These are phyloP conservation scores for Fabrea salina DNA, from an alignment of 169 alveolate species.

Conservation along the genomic window DNA sequence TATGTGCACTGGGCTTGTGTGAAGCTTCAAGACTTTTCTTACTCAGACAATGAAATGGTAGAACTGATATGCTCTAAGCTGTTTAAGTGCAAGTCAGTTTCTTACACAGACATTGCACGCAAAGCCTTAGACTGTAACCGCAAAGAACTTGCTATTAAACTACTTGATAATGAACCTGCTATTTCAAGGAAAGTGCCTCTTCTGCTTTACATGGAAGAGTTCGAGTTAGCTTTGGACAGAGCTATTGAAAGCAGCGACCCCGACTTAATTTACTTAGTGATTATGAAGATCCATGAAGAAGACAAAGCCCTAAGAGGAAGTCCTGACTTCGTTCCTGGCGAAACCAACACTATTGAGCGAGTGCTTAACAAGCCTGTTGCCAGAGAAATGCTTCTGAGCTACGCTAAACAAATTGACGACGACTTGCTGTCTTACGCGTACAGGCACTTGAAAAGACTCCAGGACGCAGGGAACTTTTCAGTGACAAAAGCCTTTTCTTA, in stretches of 20 bases:
- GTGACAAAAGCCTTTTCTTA: background rate
- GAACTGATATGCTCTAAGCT: background rate
- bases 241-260: conserved; percentile 29
- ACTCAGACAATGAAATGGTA: conserved; percentile 2
- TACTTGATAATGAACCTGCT: conserved; percentile 38
- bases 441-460: background rate
- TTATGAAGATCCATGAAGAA: conserved; percentile 28
- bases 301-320: background rate
- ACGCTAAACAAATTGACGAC: conserved; percentile 18
- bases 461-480: conserved; percentile 23
- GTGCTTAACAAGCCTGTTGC: conserved; percentile 5
- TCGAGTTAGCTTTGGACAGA: conserved; percentile 17
- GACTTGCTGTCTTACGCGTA: background rate
- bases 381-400: conserved; percentile 1
- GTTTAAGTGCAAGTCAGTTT: background rate
- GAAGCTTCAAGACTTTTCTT: background rate
- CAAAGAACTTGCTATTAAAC: conserved; percentile 33
- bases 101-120: conserved; percentile 38
- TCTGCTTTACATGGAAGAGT: conserved; percentile 37
- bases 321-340: conserved; percentile 18
- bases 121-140: conserved; percentile 40
- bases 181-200: conserved; percentile 43
- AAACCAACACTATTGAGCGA: background rate
- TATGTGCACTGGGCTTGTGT: conserved; percentile 31
- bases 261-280: conserved; percentile 15